These are phyloP conservation scores for Hippophae gyantsensis DNA, from an alignment of 306 rosid species.

Conservation along the genomic window DNA sequence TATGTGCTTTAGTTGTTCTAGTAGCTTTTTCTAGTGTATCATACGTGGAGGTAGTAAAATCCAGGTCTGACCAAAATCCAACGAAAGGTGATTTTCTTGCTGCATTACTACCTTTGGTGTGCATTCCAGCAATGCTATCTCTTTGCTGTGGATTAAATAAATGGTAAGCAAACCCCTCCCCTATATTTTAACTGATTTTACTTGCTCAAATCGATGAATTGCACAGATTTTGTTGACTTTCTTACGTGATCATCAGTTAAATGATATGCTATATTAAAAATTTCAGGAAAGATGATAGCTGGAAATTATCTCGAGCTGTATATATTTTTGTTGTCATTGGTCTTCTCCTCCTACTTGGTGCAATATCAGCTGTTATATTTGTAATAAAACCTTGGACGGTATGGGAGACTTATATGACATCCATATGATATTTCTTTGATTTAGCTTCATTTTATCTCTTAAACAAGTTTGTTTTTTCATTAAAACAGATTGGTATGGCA, in stretches of 20 bases:
- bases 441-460: conserved; percentile 5
- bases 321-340: conserved; percentile 80
- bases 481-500: conserved; percentile 78
- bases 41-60: conserved; percentile 75
- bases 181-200: neutral
- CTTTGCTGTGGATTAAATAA: conserved; percentile 87
- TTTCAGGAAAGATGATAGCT: conserved; percentile 94
- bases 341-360: conserved; percentile 85
- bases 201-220: neutral
- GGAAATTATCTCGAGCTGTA: conserved; percentile 92
- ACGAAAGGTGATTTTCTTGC: conserved; percentile 89
- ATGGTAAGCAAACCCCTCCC: conserved; percentile 50
- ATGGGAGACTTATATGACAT: conserved; percentile 20
- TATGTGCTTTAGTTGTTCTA: conserved; percentile 49
- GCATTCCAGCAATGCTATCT: conserved; percentile 90
- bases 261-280: conserved; percentile 16
- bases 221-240: conserved; percentile 8
- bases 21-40: conserved; percentile 88
- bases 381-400: conserved; percentile 94
- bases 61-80: conserved; percentile 65
- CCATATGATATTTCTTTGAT: neutral
- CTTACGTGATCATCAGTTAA: conserved; percentile 17
- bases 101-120: conserved; percentile 89
- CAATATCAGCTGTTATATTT: conserved; percentile 85
- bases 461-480: conserved; percentile 15